These are phyloP conservation scores for Tagetes erecta DNA, from an alignment of 129 eudicot genomes.

Conservation along the genomic window DNA sequence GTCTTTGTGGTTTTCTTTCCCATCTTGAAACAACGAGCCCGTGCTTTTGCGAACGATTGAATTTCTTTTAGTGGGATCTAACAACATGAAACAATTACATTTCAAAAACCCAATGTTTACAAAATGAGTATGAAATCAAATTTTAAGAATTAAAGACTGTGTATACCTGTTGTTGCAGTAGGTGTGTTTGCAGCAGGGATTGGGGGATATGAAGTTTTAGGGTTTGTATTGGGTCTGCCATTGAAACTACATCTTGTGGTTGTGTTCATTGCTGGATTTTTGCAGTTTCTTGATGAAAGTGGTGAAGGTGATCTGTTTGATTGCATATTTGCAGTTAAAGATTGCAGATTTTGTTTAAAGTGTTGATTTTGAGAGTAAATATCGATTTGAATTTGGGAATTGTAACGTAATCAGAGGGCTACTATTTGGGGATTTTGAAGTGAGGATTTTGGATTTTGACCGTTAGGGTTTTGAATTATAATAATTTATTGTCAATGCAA, in stretches of 20 bases:
- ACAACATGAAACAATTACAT: neutral
- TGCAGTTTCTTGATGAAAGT: constrained; percentile 45
- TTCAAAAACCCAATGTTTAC: constrained; percentile 9
- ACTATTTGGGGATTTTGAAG: constrained; percentile 20
- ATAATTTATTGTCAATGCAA: neutral
- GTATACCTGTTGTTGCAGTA: constrained; percentile 52
- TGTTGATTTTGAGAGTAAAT: constrained; percentile 34
- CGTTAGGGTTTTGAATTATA: constrained; percentile 24
- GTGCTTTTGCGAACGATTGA: constrained; percentile 38
- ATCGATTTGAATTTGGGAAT: constrained; percentile 13
- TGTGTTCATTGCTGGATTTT: constrained; percentile 44
- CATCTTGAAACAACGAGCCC: constrained; percentile 41
- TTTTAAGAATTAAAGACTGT: neutral
- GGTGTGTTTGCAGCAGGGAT: constrained; percentile 90
- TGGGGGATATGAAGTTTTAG: constrained; percentile 39
- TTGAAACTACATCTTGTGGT: constrained; percentile 58
- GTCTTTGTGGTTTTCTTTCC: constrained; percentile 68
- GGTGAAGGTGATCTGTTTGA: constrained; percentile 86
- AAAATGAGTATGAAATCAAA: neutral
- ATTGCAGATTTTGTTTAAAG: neutral
- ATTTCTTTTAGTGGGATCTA: constrained; percentile 43
- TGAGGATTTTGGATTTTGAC: constrained; percentile 24
- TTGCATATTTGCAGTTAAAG: constrained; percentile 21
- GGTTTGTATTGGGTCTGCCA: constrained; percentile 58
- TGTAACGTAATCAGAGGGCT: constrained; percentile 30